Conservation (phyloP, 2,329 filamentous ascomycete species). For the Aspergillus novofumigatus region DNA sequence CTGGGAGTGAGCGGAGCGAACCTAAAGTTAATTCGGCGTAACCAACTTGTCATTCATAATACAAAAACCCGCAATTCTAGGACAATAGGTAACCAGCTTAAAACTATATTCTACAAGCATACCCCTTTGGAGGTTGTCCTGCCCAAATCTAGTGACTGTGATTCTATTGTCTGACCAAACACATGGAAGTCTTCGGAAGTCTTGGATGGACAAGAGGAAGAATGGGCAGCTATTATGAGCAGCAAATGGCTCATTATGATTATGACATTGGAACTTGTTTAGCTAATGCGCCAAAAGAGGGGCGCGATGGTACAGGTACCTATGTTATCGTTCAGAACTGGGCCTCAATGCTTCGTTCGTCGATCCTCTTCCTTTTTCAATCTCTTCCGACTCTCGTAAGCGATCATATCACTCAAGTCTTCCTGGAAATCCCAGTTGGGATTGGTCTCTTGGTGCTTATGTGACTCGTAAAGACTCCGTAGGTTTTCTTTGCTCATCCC, state of each 20-base stretch:
- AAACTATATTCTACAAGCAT: too few relatives aligned
- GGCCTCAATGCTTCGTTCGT: slow-evolving; percentile 51
- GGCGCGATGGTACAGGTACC: background rate
- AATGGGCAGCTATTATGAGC: background rate
- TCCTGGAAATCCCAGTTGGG: slow-evolving; percentile 77
- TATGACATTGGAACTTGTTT: background rate
- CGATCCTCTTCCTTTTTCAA: slow-evolving; percentile 83
- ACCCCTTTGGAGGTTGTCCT: too few relatives aligned
- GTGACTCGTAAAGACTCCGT: slow-evolving; percentile 71
- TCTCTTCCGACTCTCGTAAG: slow-evolving; percentile 84
- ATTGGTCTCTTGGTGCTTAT: slow-evolving; percentile 61
- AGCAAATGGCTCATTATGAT: background rate
- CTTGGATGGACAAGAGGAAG: too few relatives aligned
- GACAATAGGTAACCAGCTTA: too few relatives aligned
- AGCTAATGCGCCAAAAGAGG: background rate
- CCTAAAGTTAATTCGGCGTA: too few relatives aligned
- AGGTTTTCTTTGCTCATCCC: slow-evolving; percentile 82
- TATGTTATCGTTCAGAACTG: background rate
- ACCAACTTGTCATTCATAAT: too few relatives aligned
- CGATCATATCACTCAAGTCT: slow-evolving; percentile 93
- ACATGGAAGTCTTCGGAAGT: too few relatives aligned
- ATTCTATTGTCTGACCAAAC: too few relatives aligned
- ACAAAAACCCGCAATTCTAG: too few relatives aligned
- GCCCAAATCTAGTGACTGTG: too few relatives aligned
- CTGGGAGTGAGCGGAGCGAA: too few relatives aligned